Conservation (phyloP, 257 asterid species). For the Forsythia viridissima region DNA sequence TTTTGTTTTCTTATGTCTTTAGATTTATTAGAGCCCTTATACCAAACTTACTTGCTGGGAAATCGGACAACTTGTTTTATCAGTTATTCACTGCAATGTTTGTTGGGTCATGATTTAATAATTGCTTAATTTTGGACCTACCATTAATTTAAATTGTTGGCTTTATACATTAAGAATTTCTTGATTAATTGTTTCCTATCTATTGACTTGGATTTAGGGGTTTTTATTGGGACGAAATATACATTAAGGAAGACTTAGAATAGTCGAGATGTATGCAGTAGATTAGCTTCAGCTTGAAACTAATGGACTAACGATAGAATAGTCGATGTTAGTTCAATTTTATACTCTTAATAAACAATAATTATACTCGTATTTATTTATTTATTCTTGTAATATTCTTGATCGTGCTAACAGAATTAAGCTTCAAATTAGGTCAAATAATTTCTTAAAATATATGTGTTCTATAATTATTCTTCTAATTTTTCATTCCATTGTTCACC, state of each 20-base stretch:
- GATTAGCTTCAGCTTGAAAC: neutral
- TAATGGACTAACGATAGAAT: neutral
- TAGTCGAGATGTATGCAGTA: neutral
- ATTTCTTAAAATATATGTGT: neutral
- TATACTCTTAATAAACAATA: too few relatives aligned
- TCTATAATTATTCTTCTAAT: neutral
- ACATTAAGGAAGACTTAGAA: neutral
- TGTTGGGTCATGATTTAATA: neutral
- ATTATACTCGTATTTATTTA: too few relatives aligned
- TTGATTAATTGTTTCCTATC: neutral
- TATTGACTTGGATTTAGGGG: neutral
- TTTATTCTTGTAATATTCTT: neutral
- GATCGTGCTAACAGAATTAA: neutral
- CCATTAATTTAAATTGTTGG: conserved; percentile 15
- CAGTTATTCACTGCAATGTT: neutral
- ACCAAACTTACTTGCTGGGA: conserved; percentile 1
- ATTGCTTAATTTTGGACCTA: neutral
- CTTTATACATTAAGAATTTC: conserved; percentile 6
- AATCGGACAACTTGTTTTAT: neutral
- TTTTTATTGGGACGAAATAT: neutral
- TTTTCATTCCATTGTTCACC: neutral
- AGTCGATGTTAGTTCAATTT: neutral
- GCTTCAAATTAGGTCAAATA: neutral
- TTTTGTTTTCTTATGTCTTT: neutral
- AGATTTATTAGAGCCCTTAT: neutral